phyloP scores from a whole-genome alignment of 306 rosid species.

The Quercus agrifolia region DNA sequence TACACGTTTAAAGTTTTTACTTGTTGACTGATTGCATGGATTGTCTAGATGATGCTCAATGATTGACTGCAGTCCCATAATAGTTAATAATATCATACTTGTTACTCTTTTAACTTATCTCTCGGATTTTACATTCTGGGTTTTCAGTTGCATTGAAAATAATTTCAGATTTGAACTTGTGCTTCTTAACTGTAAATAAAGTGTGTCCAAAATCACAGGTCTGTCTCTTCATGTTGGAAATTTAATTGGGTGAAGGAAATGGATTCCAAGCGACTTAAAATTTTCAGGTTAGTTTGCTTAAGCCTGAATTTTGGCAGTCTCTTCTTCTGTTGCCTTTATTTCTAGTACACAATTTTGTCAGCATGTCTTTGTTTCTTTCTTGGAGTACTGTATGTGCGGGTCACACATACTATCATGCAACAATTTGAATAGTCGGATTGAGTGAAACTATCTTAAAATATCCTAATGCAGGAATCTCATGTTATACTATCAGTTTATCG shows the following conservation, averaged over 20 bases:
- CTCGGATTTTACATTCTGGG: not conserved
- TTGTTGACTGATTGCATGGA: not conserved
- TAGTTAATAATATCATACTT: not conserved
- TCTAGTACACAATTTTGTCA: not conserved
- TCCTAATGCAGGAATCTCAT: too few relatives aligned
- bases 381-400: not conserved
- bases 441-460: too few relatives aligned
- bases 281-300: constrained; percentile 59
- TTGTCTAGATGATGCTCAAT: not conserved
- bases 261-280: constrained; percentile 34
- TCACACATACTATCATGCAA: too few relatives aligned
- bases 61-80: not conserved
- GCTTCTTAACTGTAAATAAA: not conserved
- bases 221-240: not conserved
- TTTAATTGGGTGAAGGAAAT: constrained; percentile 18
- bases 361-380: not conserved
- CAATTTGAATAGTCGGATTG: too few relatives aligned
- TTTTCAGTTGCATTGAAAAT: not conserved
- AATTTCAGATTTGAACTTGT: not conserved
- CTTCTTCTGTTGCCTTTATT: not conserved
- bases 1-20: too few relatives aligned
- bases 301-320: not conserved
- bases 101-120: not conserved
- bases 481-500: too few relatives aligned
- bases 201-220: not conserved